Conservation (phyloP, 148 eudicot species). For the Fagopyrum homotropicum region DNA sequence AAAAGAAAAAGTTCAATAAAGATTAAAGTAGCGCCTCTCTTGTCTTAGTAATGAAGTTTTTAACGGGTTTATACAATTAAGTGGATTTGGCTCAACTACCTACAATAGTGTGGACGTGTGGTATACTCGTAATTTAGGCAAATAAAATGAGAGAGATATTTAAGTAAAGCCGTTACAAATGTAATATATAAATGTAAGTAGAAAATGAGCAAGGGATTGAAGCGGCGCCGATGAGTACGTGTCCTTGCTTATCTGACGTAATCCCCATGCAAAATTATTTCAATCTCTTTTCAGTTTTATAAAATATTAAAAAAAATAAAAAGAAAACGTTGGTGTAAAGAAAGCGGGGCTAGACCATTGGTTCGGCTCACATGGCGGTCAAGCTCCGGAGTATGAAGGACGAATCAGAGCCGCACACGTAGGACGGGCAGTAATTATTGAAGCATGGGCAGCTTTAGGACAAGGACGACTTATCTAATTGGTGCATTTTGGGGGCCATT, state of each 20-base stretch:
- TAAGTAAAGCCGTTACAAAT: neutral
- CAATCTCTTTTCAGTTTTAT: neutral
- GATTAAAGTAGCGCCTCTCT: too few species aligned
- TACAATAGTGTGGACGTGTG: too few species aligned
- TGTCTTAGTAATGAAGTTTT: too few species aligned
- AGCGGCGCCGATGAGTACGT: conserved; percentile 13
- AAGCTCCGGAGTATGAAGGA: neutral
- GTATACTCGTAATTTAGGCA: too few species aligned
- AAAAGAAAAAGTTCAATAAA: too few species aligned
- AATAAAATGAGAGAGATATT: too few species aligned
- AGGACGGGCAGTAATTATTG: neutral
- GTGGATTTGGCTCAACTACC: too few species aligned
- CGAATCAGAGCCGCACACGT: neutral
- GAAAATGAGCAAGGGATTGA: neutral
- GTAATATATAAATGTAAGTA: neutral
- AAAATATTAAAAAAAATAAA: neutral
- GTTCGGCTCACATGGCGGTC: neutral
- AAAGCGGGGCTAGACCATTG: neutral
- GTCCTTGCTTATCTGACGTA: conserved; percentile 8
- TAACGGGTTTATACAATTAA: too few species aligned
- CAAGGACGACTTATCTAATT: neutral
- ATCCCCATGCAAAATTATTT: conserved; percentile 9
- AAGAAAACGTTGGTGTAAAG: conserved; percentile 4
- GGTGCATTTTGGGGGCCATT: conserved; percentile 9
- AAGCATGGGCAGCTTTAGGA: neutral